Conservation (phyloP, 768 basidiomycete genomes). For the Lactarius trivialis region DNA sequence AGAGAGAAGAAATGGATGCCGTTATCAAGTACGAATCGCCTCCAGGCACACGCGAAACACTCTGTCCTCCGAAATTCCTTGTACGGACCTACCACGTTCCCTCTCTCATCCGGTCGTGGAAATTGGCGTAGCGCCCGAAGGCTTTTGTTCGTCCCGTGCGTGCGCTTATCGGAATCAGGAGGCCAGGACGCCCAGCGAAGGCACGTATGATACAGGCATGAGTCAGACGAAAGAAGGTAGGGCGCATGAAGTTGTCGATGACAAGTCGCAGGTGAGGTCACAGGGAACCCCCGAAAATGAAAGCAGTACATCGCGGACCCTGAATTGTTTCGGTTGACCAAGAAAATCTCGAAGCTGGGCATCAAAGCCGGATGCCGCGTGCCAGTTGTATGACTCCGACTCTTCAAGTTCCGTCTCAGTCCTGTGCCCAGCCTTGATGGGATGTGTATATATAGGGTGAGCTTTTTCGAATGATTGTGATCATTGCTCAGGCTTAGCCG, state of each 20-base stretch:
- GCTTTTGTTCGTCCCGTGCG: background rate
- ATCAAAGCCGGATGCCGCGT: background rate
- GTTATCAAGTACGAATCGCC: background rate
- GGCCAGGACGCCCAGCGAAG: background rate
- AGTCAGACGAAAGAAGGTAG: background rate
- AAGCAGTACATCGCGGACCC: background rate
- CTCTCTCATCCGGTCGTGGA: background rate
- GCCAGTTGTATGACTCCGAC: background rate
- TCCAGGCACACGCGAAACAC: conserved; percentile 1
- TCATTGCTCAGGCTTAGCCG: background rate
- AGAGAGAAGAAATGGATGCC: background rate
- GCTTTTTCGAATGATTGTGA: background rate
- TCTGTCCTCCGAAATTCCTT: background rate
- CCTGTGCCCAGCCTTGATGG: background rate
- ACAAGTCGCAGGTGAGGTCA: background rate
- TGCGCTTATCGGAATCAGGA: conserved; percentile 1
- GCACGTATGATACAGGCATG: background rate
- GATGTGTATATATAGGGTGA: background rate
- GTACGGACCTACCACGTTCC: background rate
- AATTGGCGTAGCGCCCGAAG: background rate
- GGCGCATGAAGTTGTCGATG: conserved; percentile 4
- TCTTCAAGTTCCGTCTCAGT: background rate
- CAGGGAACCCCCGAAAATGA: background rate
- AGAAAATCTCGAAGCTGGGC: background rate
- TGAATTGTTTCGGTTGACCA: background rate